Percentiles rank a stretch among this genome's conserved stretches.
Conservation (phyloP, 2,329 filamentous ascomycete genomes). For the Tolypocladium album region DNA sequence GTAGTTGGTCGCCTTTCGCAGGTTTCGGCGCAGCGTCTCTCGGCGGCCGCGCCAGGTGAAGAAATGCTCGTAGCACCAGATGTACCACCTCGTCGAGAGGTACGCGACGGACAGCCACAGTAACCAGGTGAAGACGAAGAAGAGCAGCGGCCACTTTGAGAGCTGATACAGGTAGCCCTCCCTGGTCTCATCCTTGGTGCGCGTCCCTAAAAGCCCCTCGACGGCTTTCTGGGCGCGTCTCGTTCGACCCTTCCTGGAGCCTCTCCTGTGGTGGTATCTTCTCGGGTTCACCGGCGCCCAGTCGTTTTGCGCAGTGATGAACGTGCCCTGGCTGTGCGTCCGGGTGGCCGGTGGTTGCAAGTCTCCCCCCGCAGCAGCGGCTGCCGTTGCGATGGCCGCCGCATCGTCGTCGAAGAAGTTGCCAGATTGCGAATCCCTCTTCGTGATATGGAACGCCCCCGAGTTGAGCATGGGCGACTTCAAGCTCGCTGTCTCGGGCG, state of each 20-base stretch:
- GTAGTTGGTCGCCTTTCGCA: slow-evolving; percentile 67
- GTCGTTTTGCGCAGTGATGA: slow-evolving; percentile 87
- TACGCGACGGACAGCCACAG: slow-evolving; percentile 61
- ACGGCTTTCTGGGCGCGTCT: slow-evolving; percentile 26
- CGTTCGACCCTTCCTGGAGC: slow-evolving; percentile 20
- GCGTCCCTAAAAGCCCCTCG: slow-evolving; percentile 35
- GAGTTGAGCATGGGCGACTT: slow-evolving; percentile 28
- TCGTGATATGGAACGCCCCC: slow-evolving; percentile 30
- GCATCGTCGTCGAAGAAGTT: slow-evolving; percentile 19
- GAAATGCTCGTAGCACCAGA: slow-evolving; percentile 84
- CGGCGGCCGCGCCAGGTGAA: slow-evolving; percentile 79
- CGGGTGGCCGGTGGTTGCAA: slow-evolving; percentile 11
- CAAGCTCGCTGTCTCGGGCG: slow-evolving; percentile 35
- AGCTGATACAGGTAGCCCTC: slow-evolving; percentile 86
- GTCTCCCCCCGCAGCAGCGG: slow-evolving; percentile 27
- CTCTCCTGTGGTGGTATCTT: slow-evolving; percentile 33
- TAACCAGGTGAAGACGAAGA: slow-evolving; percentile 75
- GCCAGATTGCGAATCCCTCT: slow-evolving; percentile 24
- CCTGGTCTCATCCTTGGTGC: slow-evolving; percentile 80
- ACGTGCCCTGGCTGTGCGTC: slow-evolving; percentile 31
- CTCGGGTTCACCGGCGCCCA: slow-evolving; percentile 83
- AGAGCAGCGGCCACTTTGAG: slow-evolving; percentile 83
- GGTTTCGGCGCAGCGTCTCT: slow-evolving; percentile 56
- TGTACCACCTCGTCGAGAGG: slow-evolving; percentile 74
- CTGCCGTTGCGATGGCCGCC: slow-evolving; percentile 24